Conservation (phyloP, 2,329 filamentous ascomycete genomes). For the Cordyceps tenuipes region DNA sequence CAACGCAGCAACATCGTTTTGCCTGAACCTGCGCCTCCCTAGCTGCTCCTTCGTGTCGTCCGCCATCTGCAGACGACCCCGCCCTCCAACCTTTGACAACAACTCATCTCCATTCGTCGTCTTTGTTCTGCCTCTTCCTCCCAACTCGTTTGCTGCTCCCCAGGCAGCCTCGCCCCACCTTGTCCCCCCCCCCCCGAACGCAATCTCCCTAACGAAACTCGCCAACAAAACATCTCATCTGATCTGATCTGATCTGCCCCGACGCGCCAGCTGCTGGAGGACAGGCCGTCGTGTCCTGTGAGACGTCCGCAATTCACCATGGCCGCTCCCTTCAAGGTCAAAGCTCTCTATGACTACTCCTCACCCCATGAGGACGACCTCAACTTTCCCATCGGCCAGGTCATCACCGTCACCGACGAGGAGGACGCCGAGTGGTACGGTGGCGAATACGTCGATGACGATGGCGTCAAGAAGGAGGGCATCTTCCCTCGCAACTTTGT, state of each 20-base stretch:
- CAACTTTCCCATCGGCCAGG: conserved; percentile 72
- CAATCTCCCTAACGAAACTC: conserved; percentile 2
- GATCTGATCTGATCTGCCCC: background rate
- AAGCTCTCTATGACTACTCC: conserved; percentile 88
- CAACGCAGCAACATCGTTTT: no score
- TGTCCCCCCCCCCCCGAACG: background rate
- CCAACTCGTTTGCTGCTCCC: background rate
- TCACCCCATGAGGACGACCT: conserved; percentile 94
- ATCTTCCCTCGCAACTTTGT: conserved; percentile 97
- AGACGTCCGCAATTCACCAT: conserved; percentile 41
- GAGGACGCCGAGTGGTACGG: conserved; percentile 93
- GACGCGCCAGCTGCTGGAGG: background rate
- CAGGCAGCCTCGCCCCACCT: conserved; percentile 10
- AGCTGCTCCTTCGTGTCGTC: background rate
- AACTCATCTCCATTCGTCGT: background rate
- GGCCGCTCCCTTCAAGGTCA: conserved; percentile 82
- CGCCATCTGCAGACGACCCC: background rate
- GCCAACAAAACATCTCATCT: conserved; percentile 12
- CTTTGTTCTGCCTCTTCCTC: background rate
- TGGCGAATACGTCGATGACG: conserved; percentile 74
- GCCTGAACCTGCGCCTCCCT: background rate
- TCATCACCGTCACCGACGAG: conserved; percentile 87
- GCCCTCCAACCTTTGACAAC: background rate
- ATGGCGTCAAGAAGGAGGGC: conserved; percentile 68
- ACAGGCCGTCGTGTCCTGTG: conserved; percentile 5